Evolutionary conservation across 2,329 filamentous ascomycete species (phyloP), one percentile per base, ranked within the genome.

Genomic region (Onygena corvina): DNA sequence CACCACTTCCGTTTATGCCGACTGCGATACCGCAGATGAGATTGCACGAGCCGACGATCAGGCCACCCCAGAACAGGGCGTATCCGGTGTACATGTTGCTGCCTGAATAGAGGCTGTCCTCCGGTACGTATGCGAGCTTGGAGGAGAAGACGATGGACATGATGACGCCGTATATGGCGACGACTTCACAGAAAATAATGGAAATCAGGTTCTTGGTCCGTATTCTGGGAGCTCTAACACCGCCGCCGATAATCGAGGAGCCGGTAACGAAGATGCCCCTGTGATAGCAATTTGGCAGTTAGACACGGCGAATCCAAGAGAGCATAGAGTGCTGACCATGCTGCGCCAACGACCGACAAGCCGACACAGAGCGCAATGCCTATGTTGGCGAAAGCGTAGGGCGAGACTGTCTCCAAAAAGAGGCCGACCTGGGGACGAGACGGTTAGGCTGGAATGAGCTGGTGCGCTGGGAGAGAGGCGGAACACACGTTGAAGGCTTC

Each of bases 191-290:
- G 73, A 98, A 98, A 72, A 98, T 96, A 70, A 98, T 98, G 61
- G 90, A 96, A 67, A 98, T 96, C 64, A 98, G 71, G 76, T 98
- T 98, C 81, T 98, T 98, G 56, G 92, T 98, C 67, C 92, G 86
- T 71, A 98, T 98, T 61, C 92, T 84, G 31, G 93, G 93, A 40
- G 92, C 90, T 69, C 86, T 90, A 64, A 98, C 92, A 73, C 92
- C 92, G 60, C 86, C 92, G 63, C 93, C 93, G 58, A 98, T 79
- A 66, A 98, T 98, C 51, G 92, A 94, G 52, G 89, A 93, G 60
- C 93, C 93, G 29, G 92, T 98, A 59, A 96, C 92, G 72, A 98
- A 92, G 68, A 98, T 98, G 61, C 93, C 92, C 92, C 92, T 96
- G 63, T 59, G 56, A 62, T 54, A 53, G 52, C 30, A 34, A 44